Base-by-base conservation (phyloP, 2,329 filamentous ascomycete species). In the Xylaria sp. region DNA sequence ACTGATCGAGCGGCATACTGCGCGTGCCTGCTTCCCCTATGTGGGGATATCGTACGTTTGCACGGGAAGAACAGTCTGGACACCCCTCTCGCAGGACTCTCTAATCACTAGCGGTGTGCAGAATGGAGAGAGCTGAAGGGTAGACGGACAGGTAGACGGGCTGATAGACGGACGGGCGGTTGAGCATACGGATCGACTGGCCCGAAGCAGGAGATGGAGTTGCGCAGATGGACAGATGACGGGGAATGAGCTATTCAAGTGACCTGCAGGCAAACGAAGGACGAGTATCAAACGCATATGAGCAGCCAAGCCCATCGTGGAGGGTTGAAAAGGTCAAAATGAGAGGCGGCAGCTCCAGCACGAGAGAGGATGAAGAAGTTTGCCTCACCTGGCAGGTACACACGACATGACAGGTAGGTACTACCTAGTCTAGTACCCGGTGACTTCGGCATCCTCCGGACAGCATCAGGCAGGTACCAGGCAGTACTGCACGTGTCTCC, bases 11-110 rank as follows among this genome's bases (percentile, higher is more conserved):
- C 63, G 65, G 65, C 52, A 60, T 21, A 42, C 47, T 45, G 56
- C 65, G 54, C 49, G 28, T 42, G 23, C 35, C 3, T 45, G 17
- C 42, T 45, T 61, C 50, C 56, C 60, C 50, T 46, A 23, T 11
- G 58, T 60, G 62, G 63, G 49, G 56, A 58, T 38, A 3, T 25
- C 14, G 19, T 43, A 19, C 61, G 62, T 67, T 65, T 65, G 62
- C 51, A 33, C 40, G 42, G 28, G 35, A 59, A 42, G 28, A 40
- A 59, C 28, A 49, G 49, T 37, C 55, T 28, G 57, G 31, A 42
- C 23, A 21, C 6, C 4, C 8, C 9, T 49, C 15, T 35, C n/a
- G 15, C 25, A n/a, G n/a, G n/a, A 37, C 19, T 58, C 50, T 40
- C 42, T 54, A 6, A 35, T 14, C 23, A 55, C 12, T 12, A 31